Evolutionary conservation across 2,329 filamentous ascomycete species (phyloP), one percentile per base, ranked within the genome.

Genomic region (Penicillium sp.): DNA sequence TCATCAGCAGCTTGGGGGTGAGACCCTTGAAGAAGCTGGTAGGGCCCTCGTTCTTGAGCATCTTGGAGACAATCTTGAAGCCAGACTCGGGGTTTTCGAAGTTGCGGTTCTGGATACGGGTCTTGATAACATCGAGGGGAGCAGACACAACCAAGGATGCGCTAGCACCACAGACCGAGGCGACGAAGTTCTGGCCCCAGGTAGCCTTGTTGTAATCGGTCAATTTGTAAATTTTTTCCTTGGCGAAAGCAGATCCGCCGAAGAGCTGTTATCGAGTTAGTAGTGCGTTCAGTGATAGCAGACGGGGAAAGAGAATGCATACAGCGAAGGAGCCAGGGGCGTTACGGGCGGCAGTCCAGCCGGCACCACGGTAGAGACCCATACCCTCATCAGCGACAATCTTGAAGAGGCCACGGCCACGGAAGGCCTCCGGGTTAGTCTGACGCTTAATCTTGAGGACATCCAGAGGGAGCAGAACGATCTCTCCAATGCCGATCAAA

Each of bases 361-460:
- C 90, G 85, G 92, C 96, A 56, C 94, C 94, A 71, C 94, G 86
- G 80, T 99, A 99, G 47, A 99, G 79, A 46, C 91, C 91, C 69
- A 97, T 95, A 34, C 94, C 94, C 76, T 99, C 94, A 70, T 99
- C 94, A 55, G 84, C 83, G 58, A 99, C 83, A 62, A 99, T 97
- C 76, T 83, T 88, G 71, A 97, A 79, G 56, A 99, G 82, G 59
- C 94, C 94, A 68, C 94, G 89, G 65, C 93, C 93, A 64, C 91
- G 86, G 86, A 99, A 99, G 34, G 94, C 92, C 71, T 97, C 94
- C 38, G 94, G 94, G 81, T 99, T 99, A 64, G 94, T 99, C 80
- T 99, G 94, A 68, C 94, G 87, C 84, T 99, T 99, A 80, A 99
- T 99, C 84, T 99, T 99, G 60, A 99, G 84, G 36, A 99, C 93